Percentiles rank a stretch among this genome's conserved stretches.
Conservation (phyloP, 257 asterid genomes). For the Solanum clarkiae region DNA sequence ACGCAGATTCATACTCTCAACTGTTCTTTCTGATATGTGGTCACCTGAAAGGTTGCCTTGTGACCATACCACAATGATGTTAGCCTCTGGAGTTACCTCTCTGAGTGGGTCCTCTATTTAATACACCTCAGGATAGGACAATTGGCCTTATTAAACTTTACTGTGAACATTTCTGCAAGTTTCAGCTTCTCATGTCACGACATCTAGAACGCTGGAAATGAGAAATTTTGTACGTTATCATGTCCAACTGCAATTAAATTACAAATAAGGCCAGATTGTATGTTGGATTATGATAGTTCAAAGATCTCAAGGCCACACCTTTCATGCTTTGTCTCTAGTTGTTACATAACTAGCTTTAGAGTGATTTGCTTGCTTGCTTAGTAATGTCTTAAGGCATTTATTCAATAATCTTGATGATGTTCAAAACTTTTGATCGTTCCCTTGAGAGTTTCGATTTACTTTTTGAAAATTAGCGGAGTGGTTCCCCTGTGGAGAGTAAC, state of each 20-base stretch:
- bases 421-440: neutral
- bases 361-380: neutral
- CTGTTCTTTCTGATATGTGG: neutral
- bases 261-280: neutral
- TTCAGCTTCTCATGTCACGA: neutral
- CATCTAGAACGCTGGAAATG: neutral
- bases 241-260: neutral
- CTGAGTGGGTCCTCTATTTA: neutral
- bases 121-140: neutral
- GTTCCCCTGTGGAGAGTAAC: conserved; percentile 37
- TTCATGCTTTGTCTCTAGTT: neutral
- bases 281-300: neutral
- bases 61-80: neutral
- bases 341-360: neutral
- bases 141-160: neutral
- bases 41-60: neutral
- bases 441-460: neutral
- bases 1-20: neutral
- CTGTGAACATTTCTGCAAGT: neutral
- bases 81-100: neutral
- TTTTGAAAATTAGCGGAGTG: conserved; percentile 26
- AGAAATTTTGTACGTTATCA: neutral
- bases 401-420: neutral
- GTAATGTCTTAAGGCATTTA: neutral
- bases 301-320: neutral